Evolutionary conservation across 257 asterid species (phyloP), one percentile per base, ranked within the genome.

Genomic region (Ballota nigra): DNA sequence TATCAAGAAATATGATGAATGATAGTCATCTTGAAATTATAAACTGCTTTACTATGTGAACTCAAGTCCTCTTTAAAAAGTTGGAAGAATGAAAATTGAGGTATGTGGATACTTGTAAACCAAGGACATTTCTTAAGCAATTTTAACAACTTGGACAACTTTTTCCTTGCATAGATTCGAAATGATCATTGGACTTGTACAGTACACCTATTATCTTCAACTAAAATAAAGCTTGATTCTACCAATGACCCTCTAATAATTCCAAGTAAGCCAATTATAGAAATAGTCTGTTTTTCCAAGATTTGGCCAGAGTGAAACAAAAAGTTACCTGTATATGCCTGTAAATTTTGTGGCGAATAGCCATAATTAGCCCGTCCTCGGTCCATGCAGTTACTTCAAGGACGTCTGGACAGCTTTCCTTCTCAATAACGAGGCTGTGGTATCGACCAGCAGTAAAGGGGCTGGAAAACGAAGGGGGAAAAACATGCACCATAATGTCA

Each of bases 331-430:
- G 97, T 26, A 94, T 63, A 71, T 88, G 89, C 70, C 80, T 79
- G 78, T 88, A 68, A 18, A 77, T 84, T 84, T 79, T 94, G 87
- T 94, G 99, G 78, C 97, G 96, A 77, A 90, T 97, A 82, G 89
- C 99, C 99, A 94, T 94, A 29, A 94, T 59, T 49, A 89, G 77
- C 22, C 97, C 99, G 56, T 94, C 96, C 79, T 89, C 99, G 0
- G 99, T 94, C 97, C 97, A 89, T 4, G 97, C 99, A 20, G 97
- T 94, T 56, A 91, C 79, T 84, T 94, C 99, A 9, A 94, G 93
- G 47, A 60, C 83, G 57, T 89, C 92, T 1, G 99, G 99, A 79
- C 89, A 94, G 16, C 83, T 89, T 58, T 86, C 97, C 85, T 82
- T 85, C 63, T 91, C 97, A 74, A 91, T 94, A 61, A 94, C 99